These are phyloP conservation scores for Aspergillus leporis DNA, from an alignment of 495 filamentous ascomycete genomes.

Conservation along the genomic window DNA sequence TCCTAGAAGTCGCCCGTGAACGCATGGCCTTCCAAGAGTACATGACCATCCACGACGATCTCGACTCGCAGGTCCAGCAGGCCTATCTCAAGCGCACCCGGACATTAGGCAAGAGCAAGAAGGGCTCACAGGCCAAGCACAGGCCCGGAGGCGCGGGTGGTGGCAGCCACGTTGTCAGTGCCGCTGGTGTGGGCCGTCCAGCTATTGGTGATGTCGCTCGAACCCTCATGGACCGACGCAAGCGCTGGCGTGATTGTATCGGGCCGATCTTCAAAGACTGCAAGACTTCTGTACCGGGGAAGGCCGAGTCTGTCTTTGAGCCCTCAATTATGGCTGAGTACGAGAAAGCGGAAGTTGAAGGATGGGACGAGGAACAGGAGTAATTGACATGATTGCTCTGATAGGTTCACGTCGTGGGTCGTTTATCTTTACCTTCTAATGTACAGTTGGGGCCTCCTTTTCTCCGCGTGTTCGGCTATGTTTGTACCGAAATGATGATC, in stretches of 20 bases:
- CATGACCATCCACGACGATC: conserved; percentile 92
- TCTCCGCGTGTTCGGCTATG: conserved; percentile 1
- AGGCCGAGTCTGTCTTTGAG: conserved; percentile 66
- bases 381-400: conserved; percentile 20
- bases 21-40: conserved; percentile 95
- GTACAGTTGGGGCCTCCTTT: conserved; percentile 11
- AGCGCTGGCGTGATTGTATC: conserved; percentile 84
- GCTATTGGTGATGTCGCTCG: conserved; percentile 89
- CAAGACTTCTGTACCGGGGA: conserved; percentile 55
- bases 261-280: conserved; percentile 83
- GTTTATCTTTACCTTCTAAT: conserved; percentile 3
- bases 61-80: conserved; percentile 92
- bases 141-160: conserved; percentile 64
- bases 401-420: background rate
- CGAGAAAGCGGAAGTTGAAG: conserved; percentile 70
- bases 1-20: conserved; percentile 83
- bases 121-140: conserved; percentile 66
- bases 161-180: conserved; percentile 49
- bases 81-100: conserved; percentile 96
- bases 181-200: conserved; percentile 63
- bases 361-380: conserved; percentile 73
- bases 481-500: background rate
- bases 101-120: conserved; percentile 90
- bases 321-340: conserved; percentile 53
- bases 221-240: conserved; percentile 84